Evolutionary conservation across 805 yeast genomes (phyloP).

Genomic region (Candida suzukii): DNA sequence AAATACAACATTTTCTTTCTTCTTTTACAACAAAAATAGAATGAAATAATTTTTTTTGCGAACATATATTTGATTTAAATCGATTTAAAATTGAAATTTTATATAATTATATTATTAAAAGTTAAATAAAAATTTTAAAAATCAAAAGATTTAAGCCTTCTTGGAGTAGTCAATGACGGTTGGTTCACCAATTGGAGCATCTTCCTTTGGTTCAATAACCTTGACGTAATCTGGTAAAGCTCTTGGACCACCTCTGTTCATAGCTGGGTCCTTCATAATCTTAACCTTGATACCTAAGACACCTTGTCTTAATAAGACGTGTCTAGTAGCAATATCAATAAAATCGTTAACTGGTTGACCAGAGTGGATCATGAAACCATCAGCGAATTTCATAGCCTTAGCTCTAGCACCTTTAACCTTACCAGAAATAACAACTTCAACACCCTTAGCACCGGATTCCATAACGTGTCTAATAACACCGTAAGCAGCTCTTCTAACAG

Average conservation of each 20-base stretch:
- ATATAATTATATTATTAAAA: neutral
- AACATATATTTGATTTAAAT: too few relatives aligned
- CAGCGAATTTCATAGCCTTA: constrained; percentile 99
- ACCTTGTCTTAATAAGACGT: constrained; percentile 99
- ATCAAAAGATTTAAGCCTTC: neutral
- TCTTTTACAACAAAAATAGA: too few relatives aligned
- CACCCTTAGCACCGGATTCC: constrained; percentile 99
- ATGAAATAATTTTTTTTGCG: too few relatives aligned
- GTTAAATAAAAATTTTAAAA: neutral
- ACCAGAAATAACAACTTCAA: constrained; percentile 99
- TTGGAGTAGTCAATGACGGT: constrained; percentile 64
- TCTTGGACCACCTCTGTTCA: constrained; percentile 77
- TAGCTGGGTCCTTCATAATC: constrained; percentile 98
- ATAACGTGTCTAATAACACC: constrained; percentile 99
- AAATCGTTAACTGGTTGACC: constrained; percentile 99
- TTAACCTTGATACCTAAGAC: constrained; percentile 99
- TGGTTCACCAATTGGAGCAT: constrained; percentile 73
- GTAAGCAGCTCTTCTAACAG: constrained; percentile 99
- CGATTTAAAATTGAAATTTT: neutral
- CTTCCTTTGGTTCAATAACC: constrained; percentile 93
- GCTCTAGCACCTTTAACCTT: constrained; percentile 99
- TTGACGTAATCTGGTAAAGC: constrained; percentile 93
- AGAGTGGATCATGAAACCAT: constrained; percentile 99
- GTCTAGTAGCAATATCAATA: constrained; percentile 98
- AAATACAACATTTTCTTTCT: too few relatives aligned